Evolutionary conservation across 345 rosid genomes (phyloP).

Genomic region (Hibiscus syriacus): DNA sequence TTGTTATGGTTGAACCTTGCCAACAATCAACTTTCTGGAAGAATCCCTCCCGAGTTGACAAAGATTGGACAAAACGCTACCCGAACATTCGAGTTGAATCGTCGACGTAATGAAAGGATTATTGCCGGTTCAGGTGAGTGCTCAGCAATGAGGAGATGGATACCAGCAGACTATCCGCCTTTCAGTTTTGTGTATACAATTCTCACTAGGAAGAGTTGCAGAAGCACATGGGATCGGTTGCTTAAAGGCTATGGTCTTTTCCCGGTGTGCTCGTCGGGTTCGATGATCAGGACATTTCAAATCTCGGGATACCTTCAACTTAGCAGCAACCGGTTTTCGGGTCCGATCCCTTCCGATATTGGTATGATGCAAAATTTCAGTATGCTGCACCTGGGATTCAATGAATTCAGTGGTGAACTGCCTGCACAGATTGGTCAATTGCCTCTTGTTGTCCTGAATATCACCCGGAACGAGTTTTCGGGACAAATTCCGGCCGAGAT

Average conservation of each 20-base stretch:
- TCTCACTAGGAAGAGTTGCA: conserved; percentile 66
- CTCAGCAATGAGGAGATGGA: conserved; percentile 79
- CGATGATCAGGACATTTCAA: conserved; percentile 22
- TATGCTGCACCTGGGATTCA: conserved; percentile 64
- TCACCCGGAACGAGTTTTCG: conserved; percentile 48
- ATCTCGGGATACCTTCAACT: conserved; percentile 81
- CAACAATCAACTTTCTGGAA: conserved; percentile 64
- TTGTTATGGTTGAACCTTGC: conserved; percentile 86
- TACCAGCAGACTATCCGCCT: conserved; percentile 88
- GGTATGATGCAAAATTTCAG: conserved; percentile 58
- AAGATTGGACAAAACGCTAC: conserved; percentile 51
- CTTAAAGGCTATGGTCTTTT: conserved; percentile 68
- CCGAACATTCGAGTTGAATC: conserved; percentile 49
- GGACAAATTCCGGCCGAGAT: conserved; percentile 66
- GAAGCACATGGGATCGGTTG: conserved; percentile 63
- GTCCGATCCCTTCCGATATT: conserved; percentile 52
- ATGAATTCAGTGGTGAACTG: conserved; percentile 43
- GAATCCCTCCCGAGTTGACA: conserved; percentile 48
- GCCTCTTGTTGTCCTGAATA: conserved; percentile 72
- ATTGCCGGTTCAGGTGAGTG: conserved; percentile 73
- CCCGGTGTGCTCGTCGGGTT: conserved; percentile 42
- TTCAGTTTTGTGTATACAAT: conserved; percentile 63
- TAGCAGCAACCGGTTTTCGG: conserved; percentile 58
- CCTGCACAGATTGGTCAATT: conserved; percentile 52
- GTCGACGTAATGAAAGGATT: conserved; percentile 16